These are phyloP conservation scores for Talaromyces funiculosus DNA, from an alignment of 2,329 filamentous ascomycete genomes.

Conservation along the genomic window DNA sequence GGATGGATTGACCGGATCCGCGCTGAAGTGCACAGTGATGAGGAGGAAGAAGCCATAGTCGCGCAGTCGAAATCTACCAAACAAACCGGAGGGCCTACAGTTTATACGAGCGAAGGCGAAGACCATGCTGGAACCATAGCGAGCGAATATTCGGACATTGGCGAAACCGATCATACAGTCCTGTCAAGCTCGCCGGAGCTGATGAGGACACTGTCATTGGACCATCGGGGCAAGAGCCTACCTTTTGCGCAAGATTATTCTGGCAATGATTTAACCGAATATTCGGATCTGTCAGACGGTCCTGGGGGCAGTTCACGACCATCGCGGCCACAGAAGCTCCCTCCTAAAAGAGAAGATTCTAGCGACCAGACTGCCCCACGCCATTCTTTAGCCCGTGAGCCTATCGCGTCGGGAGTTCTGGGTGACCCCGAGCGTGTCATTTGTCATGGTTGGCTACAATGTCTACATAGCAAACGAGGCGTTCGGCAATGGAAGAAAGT, in stretches of 20 bases:
- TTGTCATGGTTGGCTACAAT: slow-evolving; percentile 85
- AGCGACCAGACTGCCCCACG: slow-evolving; percentile 1
- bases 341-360: neutral
- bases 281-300: slow-evolving; percentile 78
- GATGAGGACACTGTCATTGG: slow-evolving; percentile 25
- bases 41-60: slow-evolving; percentile 80
- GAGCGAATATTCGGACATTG: slow-evolving; percentile 40
- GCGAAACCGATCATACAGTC: slow-evolving; percentile 19
- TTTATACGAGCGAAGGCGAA: slow-evolving; percentile 18
- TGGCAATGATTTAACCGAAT: slow-evolving; percentile 64
- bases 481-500: slow-evolving; percentile 91
- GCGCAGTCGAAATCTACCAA: slow-evolving; percentile 23
- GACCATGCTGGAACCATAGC: slow-evolving; percentile 29
- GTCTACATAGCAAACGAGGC: slow-evolving; percentile 71
- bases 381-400: slow-evolving; percentile 7
- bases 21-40: slow-evolving; percentile 72
- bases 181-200: slow-evolving; percentile 30
- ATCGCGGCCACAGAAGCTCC: slow-evolving; percentile 17
- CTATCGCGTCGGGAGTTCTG: neutral
- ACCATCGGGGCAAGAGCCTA: slow-evolving; percentile 23
- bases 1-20: slow-evolving; percentile 84
- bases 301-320: slow-evolving; percentile 22
- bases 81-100: neutral
- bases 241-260: slow-evolving; percentile 51
- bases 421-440: slow-evolving; percentile 81